phyloP scores from a whole-genome alignment of 192 early-diverging fungal genomes.

The Entophlyctis helioformis region DNA sequence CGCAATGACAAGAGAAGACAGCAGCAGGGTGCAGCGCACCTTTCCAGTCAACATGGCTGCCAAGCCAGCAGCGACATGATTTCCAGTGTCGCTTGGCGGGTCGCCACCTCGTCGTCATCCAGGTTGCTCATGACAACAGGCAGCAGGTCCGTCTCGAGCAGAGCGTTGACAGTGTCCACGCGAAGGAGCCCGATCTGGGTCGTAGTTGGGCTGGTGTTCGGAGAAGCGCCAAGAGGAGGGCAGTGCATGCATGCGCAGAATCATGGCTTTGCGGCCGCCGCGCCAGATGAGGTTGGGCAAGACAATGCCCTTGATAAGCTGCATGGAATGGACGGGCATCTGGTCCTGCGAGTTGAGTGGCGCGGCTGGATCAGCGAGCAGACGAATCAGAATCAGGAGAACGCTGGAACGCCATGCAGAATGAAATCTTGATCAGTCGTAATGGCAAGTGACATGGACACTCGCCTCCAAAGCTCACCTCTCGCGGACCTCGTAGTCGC shows the following conservation, averaged over 20 bases:
- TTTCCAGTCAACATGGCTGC: too few species aligned
- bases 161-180: not conserved
- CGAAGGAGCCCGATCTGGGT: constrained; percentile 1
- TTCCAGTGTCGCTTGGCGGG: constrained; percentile 12
- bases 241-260: constrained; percentile 1
- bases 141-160: constrained; percentile 10
- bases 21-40: constrained; percentile 1
- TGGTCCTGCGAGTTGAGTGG: constrained; percentile 16
- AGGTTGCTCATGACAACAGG: constrained; percentile 16
- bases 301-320: constrained; percentile 21
- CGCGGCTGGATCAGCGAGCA: constrained; percentile 6
- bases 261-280: constrained; percentile 23
- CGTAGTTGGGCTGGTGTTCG: too few species aligned
- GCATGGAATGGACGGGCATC: constrained; percentile 7
- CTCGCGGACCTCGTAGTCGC: constrained; percentile 32
- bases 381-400: not conserved
- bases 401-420: too few species aligned
- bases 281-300: constrained; percentile 26
- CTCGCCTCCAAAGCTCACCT: too few species aligned
- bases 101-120: constrained; percentile 30
- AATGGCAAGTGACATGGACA: too few species aligned
- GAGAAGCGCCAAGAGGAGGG: not conserved
- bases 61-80: too few species aligned
- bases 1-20: constrained; percentile 1
- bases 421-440: too few species aligned